phyloP scores from a whole-genome alignment of 306 rosid species.

The Cajanus cajan region DNA sequence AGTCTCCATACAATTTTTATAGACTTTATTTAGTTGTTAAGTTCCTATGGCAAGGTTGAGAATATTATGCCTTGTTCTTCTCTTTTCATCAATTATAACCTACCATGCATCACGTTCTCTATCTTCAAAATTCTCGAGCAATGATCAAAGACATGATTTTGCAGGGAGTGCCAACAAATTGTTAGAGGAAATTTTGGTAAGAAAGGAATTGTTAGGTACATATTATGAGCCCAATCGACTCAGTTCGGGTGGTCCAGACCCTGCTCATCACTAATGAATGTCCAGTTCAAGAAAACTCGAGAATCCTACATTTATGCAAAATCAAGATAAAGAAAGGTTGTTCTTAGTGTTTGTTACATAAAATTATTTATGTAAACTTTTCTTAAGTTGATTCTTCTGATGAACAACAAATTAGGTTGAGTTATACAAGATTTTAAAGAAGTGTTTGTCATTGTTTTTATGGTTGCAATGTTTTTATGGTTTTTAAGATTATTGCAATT shows the following conservation, averaged over 20 bases:
- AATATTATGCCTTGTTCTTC: conserved; percentile 24
- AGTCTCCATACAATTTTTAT: background rate
- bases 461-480: too few species aligned
- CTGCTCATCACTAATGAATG: conserved; percentile 34
- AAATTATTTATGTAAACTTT: background rate
- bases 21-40: too few species aligned
- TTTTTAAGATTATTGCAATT: too few species aligned
- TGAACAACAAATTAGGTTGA: background rate
- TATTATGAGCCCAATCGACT: conserved; percentile 10
- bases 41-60: conserved; percentile 5
- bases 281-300: background rate
- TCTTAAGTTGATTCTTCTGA: background rate
- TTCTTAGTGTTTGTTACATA: background rate
- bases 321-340: background rate
- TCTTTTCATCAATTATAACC: background rate
- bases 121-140: conserved; percentile 16
- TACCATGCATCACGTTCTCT: conserved; percentile 21
- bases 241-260: conserved; percentile 46
- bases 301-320: background rate
- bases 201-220: conserved; percentile 21
- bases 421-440: background rate
- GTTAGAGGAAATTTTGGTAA: conserved; percentile 32
- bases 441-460: too few species aligned
- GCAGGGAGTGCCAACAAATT: conserved; percentile 10
- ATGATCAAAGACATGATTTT: background rate